Percentiles rank a stretch among this genome's conserved stretches.
phyloP scores from a whole-genome alignment of 768 basidiomycete genomes.

The Mycena galopus region DNA sequence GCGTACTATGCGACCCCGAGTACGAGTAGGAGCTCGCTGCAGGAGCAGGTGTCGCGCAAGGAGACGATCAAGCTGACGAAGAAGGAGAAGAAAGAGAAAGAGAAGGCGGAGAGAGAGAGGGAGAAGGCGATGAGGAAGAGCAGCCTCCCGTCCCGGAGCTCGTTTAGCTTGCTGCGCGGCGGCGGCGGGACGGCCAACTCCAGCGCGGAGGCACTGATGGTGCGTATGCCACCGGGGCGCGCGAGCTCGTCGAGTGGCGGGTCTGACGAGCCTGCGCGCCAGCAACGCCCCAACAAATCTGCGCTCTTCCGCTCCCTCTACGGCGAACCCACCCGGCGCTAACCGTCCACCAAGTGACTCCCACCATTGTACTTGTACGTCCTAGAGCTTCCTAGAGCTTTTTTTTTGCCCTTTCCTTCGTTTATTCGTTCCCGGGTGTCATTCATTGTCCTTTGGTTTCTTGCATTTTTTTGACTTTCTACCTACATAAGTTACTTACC shows the following conservation, averaged over 20 bases:
- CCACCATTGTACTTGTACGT: slow-evolving; percentile 5
- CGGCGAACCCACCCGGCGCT: slow-evolving; percentile 16
- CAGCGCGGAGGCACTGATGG: slow-evolving; percentile 33
- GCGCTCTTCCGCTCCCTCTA: slow-evolving; percentile 26
- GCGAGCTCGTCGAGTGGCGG: slow-evolving; percentile 31
- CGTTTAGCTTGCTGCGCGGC: slow-evolving; percentile 29
- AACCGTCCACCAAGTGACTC: background rate
- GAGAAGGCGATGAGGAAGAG: slow-evolving; percentile 35
- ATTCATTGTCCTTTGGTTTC: background rate
- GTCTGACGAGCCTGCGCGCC: slow-evolving; percentile 23
- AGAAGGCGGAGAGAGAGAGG: slow-evolving; percentile 20
- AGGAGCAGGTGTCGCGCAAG: slow-evolving; percentile 10
- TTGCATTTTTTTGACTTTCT: slow-evolving; percentile 1
- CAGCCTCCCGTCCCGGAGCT: slow-evolving; percentile 14
- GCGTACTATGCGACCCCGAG: slow-evolving; percentile 17
- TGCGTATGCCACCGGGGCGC: background rate
- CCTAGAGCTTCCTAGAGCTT: slow-evolving; percentile 7
- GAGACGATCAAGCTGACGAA: slow-evolving; percentile 20
- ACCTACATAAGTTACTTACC: too few relatives aligned
- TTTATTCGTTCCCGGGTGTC: background rate
- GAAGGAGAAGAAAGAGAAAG: slow-evolving; percentile 31
- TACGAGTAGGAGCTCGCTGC: slow-evolving; percentile 36
- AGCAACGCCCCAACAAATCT: background rate
- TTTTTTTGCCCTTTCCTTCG: background rate
- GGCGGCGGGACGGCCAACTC: slow-evolving; percentile 27